Conservation (phyloP, 257 asterid species). For the Salvia splendens region DNA sequence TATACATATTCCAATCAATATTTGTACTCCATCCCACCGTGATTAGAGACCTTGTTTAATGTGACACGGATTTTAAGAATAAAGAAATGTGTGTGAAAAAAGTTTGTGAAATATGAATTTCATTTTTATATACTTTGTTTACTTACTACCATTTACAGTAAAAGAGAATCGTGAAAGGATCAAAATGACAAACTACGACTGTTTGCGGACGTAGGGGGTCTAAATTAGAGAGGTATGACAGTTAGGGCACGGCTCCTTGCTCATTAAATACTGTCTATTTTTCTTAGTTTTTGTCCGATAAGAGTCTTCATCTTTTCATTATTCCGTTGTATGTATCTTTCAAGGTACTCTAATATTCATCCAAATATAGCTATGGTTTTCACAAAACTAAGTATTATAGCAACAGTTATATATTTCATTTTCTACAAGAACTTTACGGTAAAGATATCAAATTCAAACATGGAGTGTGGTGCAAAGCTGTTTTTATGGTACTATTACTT, state of each 20-base stretch:
- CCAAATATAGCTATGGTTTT: neutral
- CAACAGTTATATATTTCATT: neutral
- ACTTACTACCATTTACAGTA: no score
- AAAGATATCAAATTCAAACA: neutral
- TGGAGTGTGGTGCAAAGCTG: no score
- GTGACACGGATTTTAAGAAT: no score
- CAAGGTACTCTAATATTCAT: neutral
- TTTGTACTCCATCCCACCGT: no score
- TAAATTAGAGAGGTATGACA: neutral
- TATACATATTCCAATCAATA: no score
- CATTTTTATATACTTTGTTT: no score
- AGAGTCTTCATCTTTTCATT: neutral
- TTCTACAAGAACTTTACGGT: neutral
- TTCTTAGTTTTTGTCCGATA: neutral
- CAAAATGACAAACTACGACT: no score
- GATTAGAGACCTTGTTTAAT: no score
- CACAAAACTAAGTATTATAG: neutral
- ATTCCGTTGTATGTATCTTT: constrained; percentile 4
- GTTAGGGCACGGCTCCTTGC: constrained; percentile 34
- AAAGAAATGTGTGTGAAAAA: no score
- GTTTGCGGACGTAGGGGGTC: neutral
- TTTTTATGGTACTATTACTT: no score
- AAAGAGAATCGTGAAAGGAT: no score
- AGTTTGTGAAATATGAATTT: no score
- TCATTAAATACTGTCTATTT: neutral